Percentiles rank a stretch among this genome's conserved stretches.
Conservation (phyloP, 1,139 yeast genomes). For the Lodderomyces margitis region DNA sequence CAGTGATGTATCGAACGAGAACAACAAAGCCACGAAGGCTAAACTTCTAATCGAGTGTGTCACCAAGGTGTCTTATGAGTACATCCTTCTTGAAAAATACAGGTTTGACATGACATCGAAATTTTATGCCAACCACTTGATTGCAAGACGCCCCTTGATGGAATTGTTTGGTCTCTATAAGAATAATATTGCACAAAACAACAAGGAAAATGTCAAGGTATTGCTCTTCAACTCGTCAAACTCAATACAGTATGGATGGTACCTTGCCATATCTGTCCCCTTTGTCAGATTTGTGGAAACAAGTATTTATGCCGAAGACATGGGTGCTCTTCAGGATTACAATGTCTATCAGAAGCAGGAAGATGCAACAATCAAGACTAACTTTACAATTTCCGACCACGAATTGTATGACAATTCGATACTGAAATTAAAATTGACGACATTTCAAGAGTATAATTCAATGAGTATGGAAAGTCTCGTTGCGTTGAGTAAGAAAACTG, state of each 20-base stretch:
- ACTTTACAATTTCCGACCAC: slow-evolving; percentile 27
- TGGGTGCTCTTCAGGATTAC: slow-evolving; percentile 18
- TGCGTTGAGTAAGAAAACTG: slow-evolving; percentile 23
- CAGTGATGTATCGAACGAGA: slow-evolving; percentile 13
- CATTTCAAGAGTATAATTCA: slow-evolving; percentile 24
- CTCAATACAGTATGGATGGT: slow-evolving; percentile 42
- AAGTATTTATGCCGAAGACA: slow-evolving; percentile 30
- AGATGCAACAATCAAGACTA: slow-evolving; percentile 15
- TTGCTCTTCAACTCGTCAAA: slow-evolving; percentile 34
- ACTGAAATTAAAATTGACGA: slow-evolving; percentile 26
- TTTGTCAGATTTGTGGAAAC: slow-evolving; percentile 37
- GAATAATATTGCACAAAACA: slow-evolving; percentile 15
- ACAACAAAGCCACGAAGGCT: slow-evolving; percentile 13
- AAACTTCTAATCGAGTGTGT: slow-evolving; percentile 29
- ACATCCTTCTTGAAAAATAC: slow-evolving; percentile 40
- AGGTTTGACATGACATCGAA: slow-evolving; percentile 39
- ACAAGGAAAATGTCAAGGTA: slow-evolving; percentile 27
- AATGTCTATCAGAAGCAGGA: slow-evolving; percentile 18
- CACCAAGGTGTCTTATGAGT: slow-evolving; percentile 42
- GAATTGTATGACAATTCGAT: slow-evolving; percentile 25
- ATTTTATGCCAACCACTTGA: slow-evolving; percentile 31
- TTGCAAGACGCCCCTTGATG: slow-evolving; percentile 25
- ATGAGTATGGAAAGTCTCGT: slow-evolving; percentile 30
- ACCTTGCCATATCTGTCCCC: slow-evolving; percentile 35
- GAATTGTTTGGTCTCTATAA: slow-evolving; percentile 24